Base-by-base conservation (phyloP, 345 rosid species). In the Garcia nutans region DNA sequence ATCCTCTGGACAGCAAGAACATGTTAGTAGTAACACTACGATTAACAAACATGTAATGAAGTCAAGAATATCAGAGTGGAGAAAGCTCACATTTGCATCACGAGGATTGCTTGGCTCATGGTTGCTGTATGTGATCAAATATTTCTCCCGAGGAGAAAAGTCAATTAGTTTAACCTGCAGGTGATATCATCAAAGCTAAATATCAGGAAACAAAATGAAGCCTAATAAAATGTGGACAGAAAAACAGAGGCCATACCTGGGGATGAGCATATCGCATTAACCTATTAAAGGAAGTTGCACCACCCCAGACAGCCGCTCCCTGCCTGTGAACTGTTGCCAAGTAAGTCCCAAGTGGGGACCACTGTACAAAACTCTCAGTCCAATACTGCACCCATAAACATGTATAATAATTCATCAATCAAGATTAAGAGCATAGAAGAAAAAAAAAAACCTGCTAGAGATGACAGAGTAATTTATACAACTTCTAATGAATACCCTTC, bases 271-370 rank as follows among this genome's bases (percentile, higher is more conserved):
- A 96, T 24, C 98, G 97, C 97, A 92, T 92, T 41, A 96, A 83
- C 68, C 93, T 88, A 63, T 94, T 88, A 77, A 96, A 96, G 67
- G 97, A 78, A 65, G 77, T 79, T 77, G 92, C 97, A 70, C 99
- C 99, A 49, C 99, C 99, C 98, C 99, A 93, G 78, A 96, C 92
- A 68, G 94, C 97, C 79, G 93, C 94, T 56, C 99, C 99, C 77
- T 89, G 97, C 85, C 91, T 86, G 85, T 96, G 98, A 79, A 93
- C 88, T 73, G 99, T 96, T 26, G 97, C 99, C 74, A 93, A 80
- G 83, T 96, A 96, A 33, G 97, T 93, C 64, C 99, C 99, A 37
- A 92, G 84, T 24, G 97, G 95, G 59, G 99, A 96, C 99, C 99
- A 92, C 85, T 93, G 97, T 78, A 96, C 97, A 83, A 77, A 96